Percentiles rank a stretch among this genome's conserved stretches.
These are phyloP conservation scores for Rhizophagus sp. DNA, from an alignment of 192 early-diverging fungal genomes.

Conservation along the genomic window DNA sequence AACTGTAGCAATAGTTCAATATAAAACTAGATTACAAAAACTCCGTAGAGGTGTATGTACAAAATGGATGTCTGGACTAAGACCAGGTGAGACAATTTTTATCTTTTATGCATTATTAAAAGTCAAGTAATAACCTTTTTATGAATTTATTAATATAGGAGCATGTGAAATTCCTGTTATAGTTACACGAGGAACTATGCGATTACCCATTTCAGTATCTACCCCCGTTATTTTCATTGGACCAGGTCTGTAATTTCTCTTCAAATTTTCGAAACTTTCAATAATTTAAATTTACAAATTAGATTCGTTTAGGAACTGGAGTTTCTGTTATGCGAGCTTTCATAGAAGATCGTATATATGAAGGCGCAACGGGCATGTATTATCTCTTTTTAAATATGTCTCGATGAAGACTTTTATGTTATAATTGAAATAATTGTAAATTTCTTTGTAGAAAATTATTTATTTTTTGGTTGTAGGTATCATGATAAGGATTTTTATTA, in stretches of 20 bases:
- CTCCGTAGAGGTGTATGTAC: conserved; percentile 83
- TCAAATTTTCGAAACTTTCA: neutral
- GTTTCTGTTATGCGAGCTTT: conserved; percentile 91
- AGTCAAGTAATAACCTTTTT: neutral
- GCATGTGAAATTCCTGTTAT: conserved; percentile 41
- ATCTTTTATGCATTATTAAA: conserved; percentile 7
- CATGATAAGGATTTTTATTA: conserved; percentile 75
- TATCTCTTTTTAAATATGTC: neutral
- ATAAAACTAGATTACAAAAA: conserved; percentile 75
- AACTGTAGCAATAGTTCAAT: conserved; percentile 80
- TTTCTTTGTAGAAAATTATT: conserved; percentile 53
- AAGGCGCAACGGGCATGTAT: conserved; percentile 44
- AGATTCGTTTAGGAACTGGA: conserved; percentile 68
- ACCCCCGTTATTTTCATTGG: conserved; percentile 81
- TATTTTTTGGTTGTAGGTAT: conserved; percentile 88
- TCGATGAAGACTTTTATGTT: neutral
- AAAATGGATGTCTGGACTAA: conserved; percentile 61
- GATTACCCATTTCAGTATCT: conserved; percentile 51
- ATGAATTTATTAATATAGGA: neutral
- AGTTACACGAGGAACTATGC: conserved; percentile 68
- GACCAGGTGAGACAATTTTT: conserved; percentile 44
- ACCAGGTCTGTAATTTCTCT: conserved; percentile 52
- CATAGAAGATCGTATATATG: conserved; percentile 54
- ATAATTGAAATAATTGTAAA: neutral
- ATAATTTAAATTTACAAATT: conserved; percentile 3